phyloP scores from a whole-genome alignment of 768 basidiomycete genomes.

The Daedaleopsis sinensis region DNA sequence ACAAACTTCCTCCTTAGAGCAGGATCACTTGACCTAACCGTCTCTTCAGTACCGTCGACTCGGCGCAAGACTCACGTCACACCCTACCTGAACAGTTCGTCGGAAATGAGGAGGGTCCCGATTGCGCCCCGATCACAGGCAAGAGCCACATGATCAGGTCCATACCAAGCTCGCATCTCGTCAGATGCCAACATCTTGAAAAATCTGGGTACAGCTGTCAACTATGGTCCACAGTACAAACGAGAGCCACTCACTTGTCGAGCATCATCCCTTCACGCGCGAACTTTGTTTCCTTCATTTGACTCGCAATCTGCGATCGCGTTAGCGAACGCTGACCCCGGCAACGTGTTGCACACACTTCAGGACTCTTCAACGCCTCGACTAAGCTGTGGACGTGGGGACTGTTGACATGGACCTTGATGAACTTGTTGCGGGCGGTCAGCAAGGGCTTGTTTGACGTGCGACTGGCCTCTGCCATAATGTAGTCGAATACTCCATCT shows the following conservation, averaged over 20 bases:
- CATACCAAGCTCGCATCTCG: constrained; percentile 98
- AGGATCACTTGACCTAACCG: constrained; percentile 76
- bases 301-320: constrained; percentile 59
- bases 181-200: constrained; percentile 97
- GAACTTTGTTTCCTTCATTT: constrained; percentile 94
- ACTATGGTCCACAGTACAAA: too few species aligned
- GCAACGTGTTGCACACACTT: constrained; percentile 51
- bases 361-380: constrained; percentile 92
- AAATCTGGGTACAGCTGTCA: constrained; percentile 60
- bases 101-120: constrained; percentile 92
- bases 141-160: constrained; percentile 89
- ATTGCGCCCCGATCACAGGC: constrained; percentile 94
- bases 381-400: constrained; percentile 95
- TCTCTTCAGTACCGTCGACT: too few species aligned
- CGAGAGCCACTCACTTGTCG: constrained; percentile 63
- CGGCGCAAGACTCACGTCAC: too few species aligned
- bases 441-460: constrained; percentile 85
- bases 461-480: constrained; percentile 78
- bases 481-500: constrained; percentile 83
- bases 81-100: constrained; percentile 87
- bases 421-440: constrained; percentile 77
- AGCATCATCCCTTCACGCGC: constrained; percentile 90
- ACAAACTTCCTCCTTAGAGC: constrained; percentile 82
- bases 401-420: constrained; percentile 91
- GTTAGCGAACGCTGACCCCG: too few species aligned